Evolutionary conservation across 2,329 filamentous ascomycete genomes (phyloP).

Genomic region (Claviceps spartinae): DNA sequence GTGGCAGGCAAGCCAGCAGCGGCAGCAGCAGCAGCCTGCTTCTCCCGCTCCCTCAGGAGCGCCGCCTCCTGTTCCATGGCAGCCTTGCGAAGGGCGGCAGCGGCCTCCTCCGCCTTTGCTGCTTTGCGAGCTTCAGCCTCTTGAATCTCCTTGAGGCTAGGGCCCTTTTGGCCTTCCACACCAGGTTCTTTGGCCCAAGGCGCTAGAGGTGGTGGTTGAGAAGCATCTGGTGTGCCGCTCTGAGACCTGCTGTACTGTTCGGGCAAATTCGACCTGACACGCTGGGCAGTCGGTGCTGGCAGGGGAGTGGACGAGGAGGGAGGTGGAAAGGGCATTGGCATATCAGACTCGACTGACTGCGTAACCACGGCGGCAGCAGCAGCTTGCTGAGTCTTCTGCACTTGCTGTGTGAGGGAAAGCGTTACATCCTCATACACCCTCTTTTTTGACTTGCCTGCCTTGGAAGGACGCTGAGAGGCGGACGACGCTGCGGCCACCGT

Average conservation of each 20-base stretch:
- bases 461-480: constrained; percentile 5
- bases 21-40: constrained; percentile 32
- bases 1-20: constrained; percentile 71
- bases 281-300: constrained; percentile 78
- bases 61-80: constrained; percentile 67
- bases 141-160: constrained; percentile 91
- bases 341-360: constrained; percentile 40
- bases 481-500: neutral
- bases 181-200: constrained; percentile 89
- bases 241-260: constrained; percentile 60
- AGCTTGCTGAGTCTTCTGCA: constrained; percentile 54
- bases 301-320: constrained; percentile 70
- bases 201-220: constrained; percentile 58
- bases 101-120: constrained; percentile 73
- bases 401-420: constrained; percentile 69
- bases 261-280: constrained; percentile 69
- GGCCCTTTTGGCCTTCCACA: constrained; percentile 58
- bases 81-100: constrained; percentile 62
- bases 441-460: constrained; percentile 15
- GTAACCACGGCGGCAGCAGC: constrained; percentile 24
- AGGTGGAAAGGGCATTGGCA: constrained; percentile 64
- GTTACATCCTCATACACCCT: constrained; percentile 19
- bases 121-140: constrained; percentile 89
- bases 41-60: constrained; percentile 46
- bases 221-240: constrained; percentile 57